phyloP scores from a whole-genome alignment of 495 filamentous ascomycete species.

The Lepraria neglecta region DNA sequence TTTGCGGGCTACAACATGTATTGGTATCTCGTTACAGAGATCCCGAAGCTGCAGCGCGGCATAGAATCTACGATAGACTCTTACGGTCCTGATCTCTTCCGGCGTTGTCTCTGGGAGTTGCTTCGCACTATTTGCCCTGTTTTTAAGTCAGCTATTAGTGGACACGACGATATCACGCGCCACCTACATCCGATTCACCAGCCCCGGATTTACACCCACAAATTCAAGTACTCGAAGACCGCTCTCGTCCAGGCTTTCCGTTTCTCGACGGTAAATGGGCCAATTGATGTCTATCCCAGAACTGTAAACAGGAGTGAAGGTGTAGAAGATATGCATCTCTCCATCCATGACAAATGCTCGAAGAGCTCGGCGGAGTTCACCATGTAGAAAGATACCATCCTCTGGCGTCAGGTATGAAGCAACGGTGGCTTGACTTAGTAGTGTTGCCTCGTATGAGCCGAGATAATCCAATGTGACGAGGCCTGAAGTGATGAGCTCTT shows the following conservation, averaged over 20 bases:
- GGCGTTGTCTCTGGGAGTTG: constrained; percentile 56
- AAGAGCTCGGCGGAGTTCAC: constrained; percentile 61
- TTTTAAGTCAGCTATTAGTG: constrained; percentile 28
- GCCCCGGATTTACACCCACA: constrained; percentile 60
- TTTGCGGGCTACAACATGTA: constrained; percentile 61
- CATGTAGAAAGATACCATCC: constrained; percentile 69
- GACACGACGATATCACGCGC: background rate
- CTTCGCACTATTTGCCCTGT: constrained; percentile 62
- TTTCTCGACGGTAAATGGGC: constrained; percentile 63
- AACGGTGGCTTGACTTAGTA: constrained; percentile 65
- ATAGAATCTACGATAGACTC: constrained; percentile 72
- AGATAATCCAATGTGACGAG: constrained; percentile 46
- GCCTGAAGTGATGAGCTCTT: constrained; percentile 45
- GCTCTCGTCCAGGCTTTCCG: constrained; percentile 65
- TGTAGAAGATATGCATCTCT: constrained; percentile 79
- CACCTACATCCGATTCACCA: constrained; percentile 66
- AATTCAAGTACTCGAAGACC: constrained; percentile 61
- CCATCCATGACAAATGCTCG: constrained; percentile 76
- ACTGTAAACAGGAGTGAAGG: constrained; percentile 63
- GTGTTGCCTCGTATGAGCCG: constrained; percentile 55
- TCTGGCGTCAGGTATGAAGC: constrained; percentile 67
- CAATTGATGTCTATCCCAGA: constrained; percentile 57
- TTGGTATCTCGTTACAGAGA: constrained; percentile 70
- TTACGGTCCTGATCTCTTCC: constrained; percentile 52
- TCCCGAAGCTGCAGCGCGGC: constrained; percentile 74